phyloP scores from a whole-genome alignment of 2,329 filamentous ascomycete species.

The Fusarium floridanum region DNA sequence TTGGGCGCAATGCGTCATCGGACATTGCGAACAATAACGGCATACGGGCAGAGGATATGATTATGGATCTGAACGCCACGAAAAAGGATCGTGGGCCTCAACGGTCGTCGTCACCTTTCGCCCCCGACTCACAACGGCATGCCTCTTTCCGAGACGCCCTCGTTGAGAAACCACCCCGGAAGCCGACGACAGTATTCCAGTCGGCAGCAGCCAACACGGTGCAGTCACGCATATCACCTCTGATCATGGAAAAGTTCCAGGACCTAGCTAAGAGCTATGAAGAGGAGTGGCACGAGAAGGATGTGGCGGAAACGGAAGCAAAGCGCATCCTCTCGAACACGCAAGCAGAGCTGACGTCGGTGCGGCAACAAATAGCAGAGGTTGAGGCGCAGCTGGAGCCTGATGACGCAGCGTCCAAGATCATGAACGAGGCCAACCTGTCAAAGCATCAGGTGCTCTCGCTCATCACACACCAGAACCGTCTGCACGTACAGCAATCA shows the following conservation, averaged over 20 bases:
- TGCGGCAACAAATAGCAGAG: conserved; percentile 71
- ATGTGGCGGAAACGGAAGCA: conserved; percentile 76
- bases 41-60: conserved; percentile 86
- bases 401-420: conserved; percentile 65
- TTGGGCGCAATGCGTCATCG: conserved; percentile 84
- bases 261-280: conserved; percentile 80
- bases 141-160: conserved; percentile 66
- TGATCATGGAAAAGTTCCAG: conserved; percentile 79
- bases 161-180: conserved; percentile 57
- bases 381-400: conserved; percentile 67
- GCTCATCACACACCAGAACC: conserved; percentile 65
- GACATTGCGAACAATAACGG: conserved; percentile 86
- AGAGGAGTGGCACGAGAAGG: conserved; percentile 80
- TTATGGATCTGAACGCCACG: conserved; percentile 79
- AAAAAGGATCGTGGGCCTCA: conserved; percentile 76
- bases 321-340: conserved; percentile 75
- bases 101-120: conserved; percentile 81
- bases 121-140: conserved; percentile 70
- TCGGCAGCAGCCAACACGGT: conserved; percentile 78
- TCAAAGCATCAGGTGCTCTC: conserved; percentile 64
- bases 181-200: conserved; percentile 60
- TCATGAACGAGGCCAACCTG: conserved; percentile 64
- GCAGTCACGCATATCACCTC: conserved; percentile 75
- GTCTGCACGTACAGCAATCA: conserved; percentile 64
- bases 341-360: conserved; percentile 73